Percentiles rank a stretch among this genome's conserved stretches.
These are phyloP conservation scores for Hyphodiscus hymeniophilus DNA, from an alignment of 495 filamentous ascomycete species.

Conservation along the genomic window DNA sequence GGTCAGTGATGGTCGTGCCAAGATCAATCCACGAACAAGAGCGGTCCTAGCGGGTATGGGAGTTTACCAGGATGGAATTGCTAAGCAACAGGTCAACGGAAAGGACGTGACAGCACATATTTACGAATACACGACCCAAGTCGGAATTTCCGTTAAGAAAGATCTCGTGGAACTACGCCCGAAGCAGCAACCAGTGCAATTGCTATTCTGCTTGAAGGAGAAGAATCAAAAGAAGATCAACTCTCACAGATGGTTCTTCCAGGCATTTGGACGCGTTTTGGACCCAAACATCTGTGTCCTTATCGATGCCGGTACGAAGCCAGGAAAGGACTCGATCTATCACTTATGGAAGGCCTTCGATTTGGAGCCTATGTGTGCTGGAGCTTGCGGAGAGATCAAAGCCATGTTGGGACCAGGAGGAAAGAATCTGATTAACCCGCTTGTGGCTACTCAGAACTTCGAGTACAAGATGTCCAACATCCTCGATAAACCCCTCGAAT, in stretches of 20 bases:
- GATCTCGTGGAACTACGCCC: conserved; percentile 76
- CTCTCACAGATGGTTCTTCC: conserved; percentile 98
- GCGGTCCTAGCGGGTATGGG: conserved; percentile 90
- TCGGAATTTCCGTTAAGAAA: conserved; percentile 80
- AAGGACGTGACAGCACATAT: conserved; percentile 98
- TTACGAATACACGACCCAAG: conserved; percentile 98
- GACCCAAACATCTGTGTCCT: conserved; percentile 96
- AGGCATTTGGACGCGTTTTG: conserved; percentile 87
- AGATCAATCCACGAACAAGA: conserved; percentile 89
- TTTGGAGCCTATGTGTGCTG: conserved; percentile 91
- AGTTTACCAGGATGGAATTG: conserved; percentile 96
- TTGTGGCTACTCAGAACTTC: conserved; percentile 97
- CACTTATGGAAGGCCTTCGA: conserved; percentile 99
- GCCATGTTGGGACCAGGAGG: conserved; percentile 88
- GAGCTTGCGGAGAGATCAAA: conserved; percentile 98
- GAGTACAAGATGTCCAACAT: conserved; percentile 99
- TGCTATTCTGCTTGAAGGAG: conserved; percentile 98
- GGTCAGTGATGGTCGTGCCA: conserved; percentile 95
- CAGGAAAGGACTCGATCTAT: conserved; percentile 89
- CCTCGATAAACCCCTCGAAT: conserved; percentile 95
- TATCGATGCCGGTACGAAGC: conserved; percentile 92
- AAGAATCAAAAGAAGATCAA: conserved; percentile 99
- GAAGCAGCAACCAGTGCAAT: conserved; percentile 76
- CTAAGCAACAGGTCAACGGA: conserved; percentile 93
- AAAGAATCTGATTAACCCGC: conserved; percentile 84